phyloP scores from a whole-genome alignment of 2,329 filamentous ascomycete species.

The Aureobasidium sp. region DNA sequence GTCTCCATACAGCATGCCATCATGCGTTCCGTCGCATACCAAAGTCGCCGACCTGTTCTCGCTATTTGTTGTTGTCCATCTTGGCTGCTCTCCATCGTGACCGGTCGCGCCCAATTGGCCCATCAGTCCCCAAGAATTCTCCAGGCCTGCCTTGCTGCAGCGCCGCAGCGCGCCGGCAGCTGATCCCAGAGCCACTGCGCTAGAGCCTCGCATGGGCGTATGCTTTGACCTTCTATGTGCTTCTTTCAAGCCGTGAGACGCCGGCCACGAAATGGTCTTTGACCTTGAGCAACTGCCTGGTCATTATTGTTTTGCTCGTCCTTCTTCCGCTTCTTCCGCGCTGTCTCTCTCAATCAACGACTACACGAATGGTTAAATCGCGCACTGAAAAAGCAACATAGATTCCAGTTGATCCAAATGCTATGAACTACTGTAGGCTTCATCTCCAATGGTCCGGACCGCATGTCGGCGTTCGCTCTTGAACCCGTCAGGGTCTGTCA shows the following conservation, averaged over 20 bases:
- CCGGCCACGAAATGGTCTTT: constrained; percentile 1
- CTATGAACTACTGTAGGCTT: neutral
- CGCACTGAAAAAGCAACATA: neutral
- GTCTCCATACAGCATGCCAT: constrained; percentile 3
- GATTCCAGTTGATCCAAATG: neutral
- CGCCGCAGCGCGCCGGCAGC: constrained; percentile 4
- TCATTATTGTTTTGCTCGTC: neutral
- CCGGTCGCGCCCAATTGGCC: neutral
- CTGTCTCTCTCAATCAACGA: neutral
- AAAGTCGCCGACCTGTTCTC: neutral
- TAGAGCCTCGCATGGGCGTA: neutral
- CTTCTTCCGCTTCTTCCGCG: constrained; percentile 3
- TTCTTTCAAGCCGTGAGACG: constrained; percentile 7
- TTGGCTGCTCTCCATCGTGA: neutral
- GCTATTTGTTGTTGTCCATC: neutral
- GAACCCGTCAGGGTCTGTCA: neutral
- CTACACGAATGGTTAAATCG: neutral
- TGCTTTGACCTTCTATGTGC: constrained; percentile 11
- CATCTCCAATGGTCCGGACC: neutral
- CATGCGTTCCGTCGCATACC: neutral
- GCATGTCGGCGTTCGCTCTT: neutral
- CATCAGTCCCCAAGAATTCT: neutral
- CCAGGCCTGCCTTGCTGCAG: neutral
- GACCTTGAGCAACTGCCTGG: neutral
- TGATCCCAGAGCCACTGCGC: constrained; percentile 2